phyloP scores from a whole-genome alignment of 805 yeast genomes.

The Wickerhamomyces bisporus region DNA sequence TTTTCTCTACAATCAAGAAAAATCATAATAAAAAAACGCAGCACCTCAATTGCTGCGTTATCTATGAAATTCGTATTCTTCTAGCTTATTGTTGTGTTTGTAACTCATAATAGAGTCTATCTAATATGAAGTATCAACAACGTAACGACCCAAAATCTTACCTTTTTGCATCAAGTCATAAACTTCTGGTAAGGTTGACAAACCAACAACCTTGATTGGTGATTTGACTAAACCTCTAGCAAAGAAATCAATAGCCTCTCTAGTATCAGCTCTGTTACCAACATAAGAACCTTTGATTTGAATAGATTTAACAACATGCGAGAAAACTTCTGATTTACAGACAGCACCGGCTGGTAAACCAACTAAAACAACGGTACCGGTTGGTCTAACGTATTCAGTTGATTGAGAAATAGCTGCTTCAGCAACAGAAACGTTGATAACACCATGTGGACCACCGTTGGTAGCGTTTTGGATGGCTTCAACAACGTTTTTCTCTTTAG shows the following conservation, averaged over 20 bases:
- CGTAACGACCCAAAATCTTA: slow-evolving; percentile 83
- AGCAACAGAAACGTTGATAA: slow-evolving; percentile 69
- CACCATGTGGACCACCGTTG: slow-evolving; percentile 74
- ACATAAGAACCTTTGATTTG: slow-evolving; percentile 78
- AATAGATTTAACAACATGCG: slow-evolving; percentile 67
- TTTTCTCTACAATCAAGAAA: too few relatives aligned
- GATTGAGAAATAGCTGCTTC: slow-evolving; percentile 62
- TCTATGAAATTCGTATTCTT: too few relatives aligned
- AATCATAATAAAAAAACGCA: too few relatives aligned
- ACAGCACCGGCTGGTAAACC: slow-evolving; percentile 81
- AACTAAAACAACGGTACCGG: slow-evolving; percentile 67
- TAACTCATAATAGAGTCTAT: background rate
- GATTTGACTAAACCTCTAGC: slow-evolving; percentile 65
- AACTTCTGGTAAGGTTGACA: slow-evolving; percentile 63
- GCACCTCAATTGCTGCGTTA: too few relatives aligned
- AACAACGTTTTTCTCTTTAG: slow-evolving; percentile 47
- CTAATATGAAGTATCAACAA: slow-evolving; percentile 68
- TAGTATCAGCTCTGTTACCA: slow-evolving; percentile 84
- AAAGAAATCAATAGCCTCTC: slow-evolving; percentile 75
- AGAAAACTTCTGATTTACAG: slow-evolving; percentile 64
- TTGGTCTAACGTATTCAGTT: slow-evolving; percentile 52
- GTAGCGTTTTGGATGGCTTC: slow-evolving; percentile 52
- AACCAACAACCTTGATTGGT: slow-evolving; percentile 71
- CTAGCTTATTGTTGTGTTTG: too few relatives aligned
- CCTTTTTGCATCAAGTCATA: slow-evolving; percentile 79